Conservation (phyloP, 2,329 filamentous ascomycete species). For the Phialophora tarda region DNA sequence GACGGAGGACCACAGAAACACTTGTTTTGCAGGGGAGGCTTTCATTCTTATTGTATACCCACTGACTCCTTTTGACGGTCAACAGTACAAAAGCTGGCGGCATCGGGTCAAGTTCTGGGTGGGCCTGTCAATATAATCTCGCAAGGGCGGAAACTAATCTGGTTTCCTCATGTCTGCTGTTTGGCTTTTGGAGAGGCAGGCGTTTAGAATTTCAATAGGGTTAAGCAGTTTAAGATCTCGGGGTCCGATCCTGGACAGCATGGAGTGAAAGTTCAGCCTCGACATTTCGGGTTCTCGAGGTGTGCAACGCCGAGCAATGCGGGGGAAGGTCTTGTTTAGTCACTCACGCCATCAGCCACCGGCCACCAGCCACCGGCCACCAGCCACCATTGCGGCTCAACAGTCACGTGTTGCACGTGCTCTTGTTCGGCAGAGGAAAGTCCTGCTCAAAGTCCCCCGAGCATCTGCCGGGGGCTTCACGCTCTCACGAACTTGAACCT, state of each 20-base stretch:
- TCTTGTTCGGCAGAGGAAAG: not conserved
- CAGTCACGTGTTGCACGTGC: not conserved
- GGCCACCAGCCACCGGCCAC: not conserved
- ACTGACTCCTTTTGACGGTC: slow-evolving; percentile 8
- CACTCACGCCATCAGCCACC: not conserved
- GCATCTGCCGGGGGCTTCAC: not conserved
- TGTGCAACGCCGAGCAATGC: not conserved
- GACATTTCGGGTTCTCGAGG: not conserved
- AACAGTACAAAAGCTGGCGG: slow-evolving; percentile 12
- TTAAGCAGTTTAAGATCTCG: not conserved
- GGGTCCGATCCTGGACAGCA: not conserved
- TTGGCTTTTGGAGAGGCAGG: not conserved
- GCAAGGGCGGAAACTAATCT: not conserved
- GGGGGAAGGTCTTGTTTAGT: not conserved
- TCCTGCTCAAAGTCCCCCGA: not conserved
- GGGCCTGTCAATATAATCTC: not conserved
- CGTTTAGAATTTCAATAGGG: not conserved
- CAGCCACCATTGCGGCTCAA: not conserved
- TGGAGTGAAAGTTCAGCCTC: not conserved
- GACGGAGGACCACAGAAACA: slow-evolving; percentile 5
- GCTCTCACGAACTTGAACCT: not conserved
- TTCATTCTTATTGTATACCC: slow-evolving; percentile 9
- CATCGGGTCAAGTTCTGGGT: not conserved
- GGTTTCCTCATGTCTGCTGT: not conserved
- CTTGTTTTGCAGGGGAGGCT: not conserved